phyloP scores from a whole-genome alignment of 2,329 filamentous ascomycete genomes.

The Cercospora sp. region DNA sequence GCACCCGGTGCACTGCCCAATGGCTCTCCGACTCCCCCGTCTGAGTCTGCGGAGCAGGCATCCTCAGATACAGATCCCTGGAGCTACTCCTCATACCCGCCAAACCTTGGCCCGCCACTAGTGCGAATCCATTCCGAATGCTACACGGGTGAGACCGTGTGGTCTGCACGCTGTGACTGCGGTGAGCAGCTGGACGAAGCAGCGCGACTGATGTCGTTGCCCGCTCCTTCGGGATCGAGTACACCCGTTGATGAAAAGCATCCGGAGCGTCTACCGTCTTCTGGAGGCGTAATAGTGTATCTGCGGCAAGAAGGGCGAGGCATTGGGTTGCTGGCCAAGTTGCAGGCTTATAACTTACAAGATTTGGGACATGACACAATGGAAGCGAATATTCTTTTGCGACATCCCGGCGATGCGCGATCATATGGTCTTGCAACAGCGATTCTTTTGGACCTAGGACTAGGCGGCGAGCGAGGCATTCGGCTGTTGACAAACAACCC shows the following conservation, averaged over 20 bases:
- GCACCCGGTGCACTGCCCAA: conserved; percentile 28
- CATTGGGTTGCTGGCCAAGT: conserved; percentile 90
- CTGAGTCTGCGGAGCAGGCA: conserved; percentile 8
- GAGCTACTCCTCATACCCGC: conserved; percentile 30
- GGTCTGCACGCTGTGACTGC: conserved; percentile 96
- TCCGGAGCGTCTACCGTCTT: conserved; percentile 45
- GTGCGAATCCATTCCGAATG: conserved; percentile 97
- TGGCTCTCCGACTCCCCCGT: conserved; percentile 14
- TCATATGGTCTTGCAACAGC: conserved; percentile 96
- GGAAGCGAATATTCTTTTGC: conserved; percentile 85
- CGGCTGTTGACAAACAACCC: conserved; percentile 93
- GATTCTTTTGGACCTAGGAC: conserved; percentile 83
- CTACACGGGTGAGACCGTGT: conserved; percentile 97
- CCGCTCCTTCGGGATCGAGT: conserved; percentile 32
- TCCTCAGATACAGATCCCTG: conserved; percentile 17
- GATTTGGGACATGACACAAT: conserved; percentile 97
- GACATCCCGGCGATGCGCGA: conserved; percentile 90
- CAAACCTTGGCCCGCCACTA: conserved; percentile 59
- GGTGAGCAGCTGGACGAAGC: conserved; percentile 97
- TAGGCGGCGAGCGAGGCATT: conserved; percentile 67
- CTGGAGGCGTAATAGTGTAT: conserved; percentile 91
- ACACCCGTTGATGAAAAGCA: conserved; percentile 29
- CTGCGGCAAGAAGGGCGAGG: conserved; percentile 93
- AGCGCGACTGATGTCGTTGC: conserved; percentile 75
- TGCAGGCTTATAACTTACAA: conserved; percentile 97